A percentile compares a stretch with the other conserved stretches of the same genome.
These are phyloP conservation scores for Carex littledalei DNA, from an alignment of 176 grass and related monocot species.

Conservation along the genomic window DNA sequence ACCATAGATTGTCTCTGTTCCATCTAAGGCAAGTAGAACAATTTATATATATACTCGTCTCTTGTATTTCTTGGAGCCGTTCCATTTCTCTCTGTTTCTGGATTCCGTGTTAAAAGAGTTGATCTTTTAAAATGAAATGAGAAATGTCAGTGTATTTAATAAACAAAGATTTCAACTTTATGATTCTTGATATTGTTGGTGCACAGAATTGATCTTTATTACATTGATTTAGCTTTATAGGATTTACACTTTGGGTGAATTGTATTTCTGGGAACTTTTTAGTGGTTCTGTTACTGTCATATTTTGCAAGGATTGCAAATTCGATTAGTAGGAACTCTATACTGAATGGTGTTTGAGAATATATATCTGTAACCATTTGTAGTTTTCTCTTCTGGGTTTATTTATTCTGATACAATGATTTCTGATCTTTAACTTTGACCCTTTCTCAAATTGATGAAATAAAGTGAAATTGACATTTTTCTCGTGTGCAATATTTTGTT, in stretches of 20 bases:
- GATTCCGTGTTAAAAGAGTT: neutral
- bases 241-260: neutral
- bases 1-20: constrained; percentile 35
- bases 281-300: neutral
- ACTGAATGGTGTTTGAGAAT: neutral
- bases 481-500: too few relatives aligned
- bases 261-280: neutral
- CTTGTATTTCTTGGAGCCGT: neutral
- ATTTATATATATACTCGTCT: neutral
- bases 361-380: neutral
- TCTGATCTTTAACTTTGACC: constrained; percentile 13
- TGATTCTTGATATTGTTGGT: neutral
- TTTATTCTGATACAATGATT: constrained; percentile 21
- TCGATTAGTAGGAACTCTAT: neutral
- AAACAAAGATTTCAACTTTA: neutral
- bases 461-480: neutral
- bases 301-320: constrained; percentile 16
- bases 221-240: neutral
- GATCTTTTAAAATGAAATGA: neutral
- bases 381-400: neutral
- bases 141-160: neutral
- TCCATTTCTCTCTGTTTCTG: neutral
- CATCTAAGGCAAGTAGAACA: constrained; percentile 41
- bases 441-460: neutral
- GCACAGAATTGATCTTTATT: neutral